phyloP scores from a whole-genome alignment of 2,329 filamentous ascomycete species.

The Fusarium stilboides region DNA sequence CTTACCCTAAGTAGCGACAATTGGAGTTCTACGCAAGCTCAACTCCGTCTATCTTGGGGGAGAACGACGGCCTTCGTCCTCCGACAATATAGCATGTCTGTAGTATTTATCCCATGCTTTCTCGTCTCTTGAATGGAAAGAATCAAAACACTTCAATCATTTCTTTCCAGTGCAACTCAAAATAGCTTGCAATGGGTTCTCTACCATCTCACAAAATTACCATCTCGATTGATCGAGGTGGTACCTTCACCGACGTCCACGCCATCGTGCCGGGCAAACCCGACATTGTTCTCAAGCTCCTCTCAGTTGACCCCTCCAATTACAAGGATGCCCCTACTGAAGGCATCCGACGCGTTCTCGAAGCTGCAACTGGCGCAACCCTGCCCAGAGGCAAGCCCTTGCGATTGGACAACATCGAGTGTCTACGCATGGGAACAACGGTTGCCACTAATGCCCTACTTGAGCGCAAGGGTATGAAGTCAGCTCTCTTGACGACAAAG shows the following conservation, averaged over 20 bases:
- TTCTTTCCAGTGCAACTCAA: too few relatives aligned
- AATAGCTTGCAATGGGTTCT: too few relatives aligned
- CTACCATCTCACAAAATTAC: too few relatives aligned
- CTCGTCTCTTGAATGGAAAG: too few relatives aligned
- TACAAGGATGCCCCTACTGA: background rate
- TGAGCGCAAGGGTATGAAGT: slow-evolving; percentile 89
- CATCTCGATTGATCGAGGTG: background rate
- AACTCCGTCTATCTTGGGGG: too few relatives aligned
- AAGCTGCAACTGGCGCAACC: background rate
- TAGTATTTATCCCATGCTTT: too few relatives aligned
- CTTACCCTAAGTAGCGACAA: too few relatives aligned
- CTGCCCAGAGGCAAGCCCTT: background rate
- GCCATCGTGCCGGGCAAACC: background rate
- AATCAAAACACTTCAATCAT: too few relatives aligned
- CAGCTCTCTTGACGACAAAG: slow-evolving; percentile 87
- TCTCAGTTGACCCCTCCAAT: background rate
- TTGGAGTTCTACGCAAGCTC: too few relatives aligned
- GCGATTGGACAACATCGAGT: too few relatives aligned
- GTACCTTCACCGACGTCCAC: background rate
- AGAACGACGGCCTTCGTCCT: too few relatives aligned
- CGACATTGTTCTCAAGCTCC: background rate
- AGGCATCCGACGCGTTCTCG: background rate
- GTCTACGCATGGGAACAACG: slow-evolving; percentile 63
- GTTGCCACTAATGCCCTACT: slow-evolving; percentile 93
- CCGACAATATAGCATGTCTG: too few relatives aligned